These are phyloP conservation scores for Cladophialophora chaetospira DNA, from an alignment of 2,329 filamentous ascomycete species.

Conservation along the genomic window DNA sequence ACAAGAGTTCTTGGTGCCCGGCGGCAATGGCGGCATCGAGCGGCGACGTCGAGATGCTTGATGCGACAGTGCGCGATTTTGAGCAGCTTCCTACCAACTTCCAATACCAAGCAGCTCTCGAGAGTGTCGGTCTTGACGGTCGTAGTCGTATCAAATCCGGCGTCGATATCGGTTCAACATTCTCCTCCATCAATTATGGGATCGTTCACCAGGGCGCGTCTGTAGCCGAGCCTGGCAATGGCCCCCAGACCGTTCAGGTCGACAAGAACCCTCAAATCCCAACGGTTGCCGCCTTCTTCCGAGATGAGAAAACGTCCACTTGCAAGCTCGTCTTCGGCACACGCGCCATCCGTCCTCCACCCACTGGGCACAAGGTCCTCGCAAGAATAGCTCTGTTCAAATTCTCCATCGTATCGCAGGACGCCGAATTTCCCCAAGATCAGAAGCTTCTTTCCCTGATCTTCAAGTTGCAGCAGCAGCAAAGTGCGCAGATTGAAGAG, in stretches of 20 bases:
- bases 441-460: neutral
- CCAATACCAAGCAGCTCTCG: neutral
- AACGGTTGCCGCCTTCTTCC: neutral
- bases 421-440: neutral
- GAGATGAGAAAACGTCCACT: neutral
- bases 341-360: neutral
- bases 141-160: neutral
- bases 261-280: neutral
- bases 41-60: neutral
- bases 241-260: neutral
- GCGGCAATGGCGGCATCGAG: neutral
- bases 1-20: neutral
- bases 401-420: neutral
- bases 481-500: too few species aligned
- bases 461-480: neutral
- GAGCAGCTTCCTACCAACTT: neutral
- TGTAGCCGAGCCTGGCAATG: neutral
- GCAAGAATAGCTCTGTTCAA: neutral
- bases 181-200: neutral
- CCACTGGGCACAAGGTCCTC: neutral
- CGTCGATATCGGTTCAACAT: neutral
- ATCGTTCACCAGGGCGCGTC: neutral
- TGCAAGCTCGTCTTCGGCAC: neutral
- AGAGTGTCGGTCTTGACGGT: neutral
- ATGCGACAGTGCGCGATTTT: neutral